Evolutionary conservation across 2,329 filamentous ascomycete species (phyloP).

Genomic region (Bipolaris zeicola): DNA sequence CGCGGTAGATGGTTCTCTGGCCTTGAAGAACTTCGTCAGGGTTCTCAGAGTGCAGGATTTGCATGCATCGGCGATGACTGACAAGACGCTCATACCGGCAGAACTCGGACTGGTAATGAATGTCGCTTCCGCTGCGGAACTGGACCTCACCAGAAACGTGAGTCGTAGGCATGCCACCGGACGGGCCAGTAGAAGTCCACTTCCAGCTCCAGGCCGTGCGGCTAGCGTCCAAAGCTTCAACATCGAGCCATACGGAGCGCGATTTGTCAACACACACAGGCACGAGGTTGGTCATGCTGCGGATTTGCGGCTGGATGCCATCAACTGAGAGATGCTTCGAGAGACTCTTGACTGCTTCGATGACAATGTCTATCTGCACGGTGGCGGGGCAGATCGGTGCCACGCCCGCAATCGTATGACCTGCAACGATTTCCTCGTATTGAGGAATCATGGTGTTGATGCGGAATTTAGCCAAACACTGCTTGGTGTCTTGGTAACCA

Average conservation of each 20-base stretch:
- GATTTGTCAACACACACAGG: slow-evolving; percentile 37
- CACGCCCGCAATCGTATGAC: slow-evolving; percentile 51
- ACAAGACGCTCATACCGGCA: slow-evolving; percentile 38
- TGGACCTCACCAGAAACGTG: slow-evolving; percentile 37
- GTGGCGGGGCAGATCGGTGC: slow-evolving; percentile 50
- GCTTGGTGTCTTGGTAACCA: slow-evolving; percentile 13
- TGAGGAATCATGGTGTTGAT: slow-evolving; percentile 48
- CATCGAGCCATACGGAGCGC: slow-evolving; percentile 40
- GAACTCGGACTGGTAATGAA: slow-evolving; percentile 29
- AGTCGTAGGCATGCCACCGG: slow-evolving; percentile 6
- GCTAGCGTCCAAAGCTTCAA: slow-evolving; percentile 21
- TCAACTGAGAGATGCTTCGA: slow-evolving; percentile 20
- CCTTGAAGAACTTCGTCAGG: slow-evolving; percentile 44
- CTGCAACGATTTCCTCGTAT: slow-evolving; percentile 45
- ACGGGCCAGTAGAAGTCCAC: slow-evolving; percentile 14
- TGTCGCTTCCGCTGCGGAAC: slow-evolving; percentile 26
- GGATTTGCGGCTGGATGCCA: slow-evolving; percentile 7
- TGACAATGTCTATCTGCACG: slow-evolving; percentile 45
- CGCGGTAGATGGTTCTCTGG: slow-evolving; percentile 47
- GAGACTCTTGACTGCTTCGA: slow-evolving; percentile 44
- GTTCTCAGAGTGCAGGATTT: slow-evolving; percentile 34
- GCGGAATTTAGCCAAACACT: slow-evolving; percentile 45
- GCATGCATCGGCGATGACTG: slow-evolving; percentile 31
- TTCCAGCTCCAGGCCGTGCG: slow-evolving; percentile 37
- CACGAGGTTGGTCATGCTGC: slow-evolving; percentile 7